Base-by-base conservation (phyloP, 2,329 filamentous ascomycete species). In the Neopestalotiopsis rosae region DNA sequence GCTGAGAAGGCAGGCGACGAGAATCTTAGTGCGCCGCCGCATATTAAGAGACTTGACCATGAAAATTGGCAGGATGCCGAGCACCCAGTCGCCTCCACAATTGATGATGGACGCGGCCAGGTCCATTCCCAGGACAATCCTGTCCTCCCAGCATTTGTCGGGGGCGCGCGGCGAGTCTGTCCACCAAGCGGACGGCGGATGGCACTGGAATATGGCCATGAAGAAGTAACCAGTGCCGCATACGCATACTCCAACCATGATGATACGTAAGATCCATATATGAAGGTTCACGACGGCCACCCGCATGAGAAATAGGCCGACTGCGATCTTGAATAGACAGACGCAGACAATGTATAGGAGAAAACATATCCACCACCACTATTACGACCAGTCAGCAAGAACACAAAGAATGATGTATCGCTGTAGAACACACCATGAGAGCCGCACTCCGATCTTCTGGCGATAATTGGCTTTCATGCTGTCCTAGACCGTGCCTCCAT, bases 281-380 rank as follows among this genome's bases (percentile, higher is more conserved):
- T 69, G 67, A 7, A 59, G 30, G 13, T 10, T 56, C 14, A 57
- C 40, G 62, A 63, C 30, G 17, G 67, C 67, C 14, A 69, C 34
- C 9, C 63, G 63, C 10, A 66, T 28, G n/a, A 69, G 58, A 20
- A 69, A 69, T 4, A 69, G 32, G 10, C 67, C 67, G 10, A 69
- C 20, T 2, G 57, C 52, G 5, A 69, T 52, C 42, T 69, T 69
- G 28, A 69, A 63, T 1, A 65, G 24, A 61, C 63, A 66, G 14
- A 63, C 63, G n/a, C 32, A 34, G 10, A 69, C 28, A 12, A 66
- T 57, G 20, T 69, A 69, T n/a, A 59, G n/a, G n/a, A 62, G 42
- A 7, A 14, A 61, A 40, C 62, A 42, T 10, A 69, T 28, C 17
- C 24, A 69, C 67, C 67, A 69, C 67, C 63, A 69, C 67, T 68